Evolutionary conservation across 345 rosid genomes (phyloP).

Genomic region (Eucalyptus tenuipes): DNA sequence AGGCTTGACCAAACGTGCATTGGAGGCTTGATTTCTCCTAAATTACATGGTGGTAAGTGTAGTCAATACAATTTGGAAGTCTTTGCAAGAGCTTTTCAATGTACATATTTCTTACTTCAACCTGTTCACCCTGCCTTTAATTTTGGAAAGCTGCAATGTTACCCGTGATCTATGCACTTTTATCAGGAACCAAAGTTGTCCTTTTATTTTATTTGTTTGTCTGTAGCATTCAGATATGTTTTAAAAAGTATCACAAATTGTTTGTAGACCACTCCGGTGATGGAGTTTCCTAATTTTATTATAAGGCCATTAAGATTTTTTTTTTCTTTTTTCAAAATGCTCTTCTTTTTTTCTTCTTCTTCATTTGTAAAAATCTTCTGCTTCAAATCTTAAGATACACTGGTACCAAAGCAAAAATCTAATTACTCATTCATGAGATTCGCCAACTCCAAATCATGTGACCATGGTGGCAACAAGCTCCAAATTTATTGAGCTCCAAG

Average conservation of each 20-base stretch:
- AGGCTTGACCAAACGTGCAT: not conserved
- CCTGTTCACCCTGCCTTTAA: not conserved
- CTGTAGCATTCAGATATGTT: not conserved
- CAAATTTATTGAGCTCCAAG: not conserved
- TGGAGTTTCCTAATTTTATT: not conserved
- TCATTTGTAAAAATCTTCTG: not conserved
- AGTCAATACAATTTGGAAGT: not conserved
- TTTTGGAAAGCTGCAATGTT: not conserved
- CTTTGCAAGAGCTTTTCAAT: not conserved
- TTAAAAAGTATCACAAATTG: not conserved
- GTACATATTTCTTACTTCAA: not conserved
- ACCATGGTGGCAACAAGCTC: not conserved
- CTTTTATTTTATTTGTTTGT: rapidly evolving
- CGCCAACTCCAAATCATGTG: not conserved
- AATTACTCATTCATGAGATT: not conserved
- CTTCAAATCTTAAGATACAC: not conserved
- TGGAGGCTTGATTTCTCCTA: not conserved
- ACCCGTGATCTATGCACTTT: not conserved
- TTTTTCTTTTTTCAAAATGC: not conserved
- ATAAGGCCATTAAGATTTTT: not conserved
- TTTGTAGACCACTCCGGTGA: rapidly evolving
- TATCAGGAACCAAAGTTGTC: not conserved
- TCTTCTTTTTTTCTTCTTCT: not conserved
- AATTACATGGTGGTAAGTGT: too few species aligned
- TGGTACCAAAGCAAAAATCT: not conserved